Evolutionary conservation across 2,329 filamentous ascomycete species (phyloP), one percentile per base, ranked within the genome.

Genomic region (Colletotrichum neosansevieriae): DNA sequence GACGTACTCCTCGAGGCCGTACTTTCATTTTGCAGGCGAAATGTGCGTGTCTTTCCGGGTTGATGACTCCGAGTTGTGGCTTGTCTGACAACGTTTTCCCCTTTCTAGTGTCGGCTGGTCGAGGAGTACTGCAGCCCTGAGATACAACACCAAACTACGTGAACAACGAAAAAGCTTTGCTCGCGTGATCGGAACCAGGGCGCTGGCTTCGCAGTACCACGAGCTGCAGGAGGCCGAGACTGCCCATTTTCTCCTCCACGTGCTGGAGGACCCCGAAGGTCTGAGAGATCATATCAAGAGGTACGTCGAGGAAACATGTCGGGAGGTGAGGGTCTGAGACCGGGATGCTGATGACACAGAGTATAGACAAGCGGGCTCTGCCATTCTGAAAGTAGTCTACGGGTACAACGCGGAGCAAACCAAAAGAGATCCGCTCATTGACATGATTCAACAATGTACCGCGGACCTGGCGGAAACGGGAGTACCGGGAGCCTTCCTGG

Each of bases 151-250:
- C 19, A 42, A 19, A 15, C 24, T 57, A 19, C 53, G 53, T 11
- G 34, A 38, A 5, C 53, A 42, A 58, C 82, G 85, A 7, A 86
- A 82, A 72, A 77, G 81, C 13, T 77, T 83, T 38, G 75, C 77
- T n/a, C 77, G 78, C 19, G 76, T 81, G 12, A 75, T 87, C 9
- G 84, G 85, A 0, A 80, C 82, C 0, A 81, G 81, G 36, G 65
- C 71, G 0, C 71, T 76, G 0, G 77, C 81, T 1, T 66, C 78
- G 1, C 78, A 79, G n/a, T 85, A 82, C 65, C 73, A 82, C 78
- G 79, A 1, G 69, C 83, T 1, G 72, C 83, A 34, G 72, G 81
- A 2, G 74, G 78, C 0, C 82, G 81, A 0, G 71, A 79, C 6
- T 70, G 76, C 1, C 66, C 84, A n/a, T 0, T 53, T 53, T n/a